Conservation (phyloP, 495 filamentous ascomycete species). For the Penicillium cinerascens region DNA sequence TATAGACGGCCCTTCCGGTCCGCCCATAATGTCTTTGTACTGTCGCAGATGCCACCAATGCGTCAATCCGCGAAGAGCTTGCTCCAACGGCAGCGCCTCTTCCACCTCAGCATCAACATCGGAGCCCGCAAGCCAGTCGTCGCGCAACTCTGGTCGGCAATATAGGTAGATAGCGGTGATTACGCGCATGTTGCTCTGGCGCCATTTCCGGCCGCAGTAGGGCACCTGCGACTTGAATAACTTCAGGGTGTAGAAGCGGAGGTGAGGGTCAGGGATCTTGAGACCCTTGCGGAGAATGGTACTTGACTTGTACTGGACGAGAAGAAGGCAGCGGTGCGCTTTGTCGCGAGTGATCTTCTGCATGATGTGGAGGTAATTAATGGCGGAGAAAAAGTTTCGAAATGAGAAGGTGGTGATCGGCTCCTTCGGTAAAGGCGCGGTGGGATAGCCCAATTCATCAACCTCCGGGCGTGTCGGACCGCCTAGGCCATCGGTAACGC, state of each 20-base stretch:
- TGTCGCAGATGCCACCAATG: slow-evolving; percentile 87
- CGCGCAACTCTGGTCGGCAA: slow-evolving; percentile 84
- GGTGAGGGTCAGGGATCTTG: slow-evolving; percentile 80
- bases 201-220: slow-evolving; percentile 97
- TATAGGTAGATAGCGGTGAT: slow-evolving; percentile 96
- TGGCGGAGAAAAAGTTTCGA: slow-evolving; percentile 88
- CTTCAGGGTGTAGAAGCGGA: slow-evolving; percentile 93
- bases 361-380: slow-evolving; percentile 92
- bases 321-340: slow-evolving; percentile 85
- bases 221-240: slow-evolving; percentile 98
- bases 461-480: slow-evolving; percentile 65
- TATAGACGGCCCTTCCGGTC: slow-evolving; percentile 51
- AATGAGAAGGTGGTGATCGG: slow-evolving; percentile 89
- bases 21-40: slow-evolving; percentile 79
- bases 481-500: slow-evolving; percentile 31
- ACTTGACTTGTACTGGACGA: slow-evolving; percentile 91
- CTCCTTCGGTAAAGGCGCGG: slow-evolving; percentile 57
- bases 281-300: slow-evolving; percentile 84
- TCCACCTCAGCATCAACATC: slow-evolving; percentile 92
- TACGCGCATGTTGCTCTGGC: slow-evolving; percentile 96
- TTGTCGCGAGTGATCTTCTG: slow-evolving; percentile 96
- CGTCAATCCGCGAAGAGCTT: slow-evolving; percentile 79
- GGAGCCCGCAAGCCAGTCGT: slow-evolving; percentile 90
- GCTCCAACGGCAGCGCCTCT: slow-evolving; percentile 84
- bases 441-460: slow-evolving; percentile 82